Evolutionary conservation across 164 flowering plant genomes (phyloP).

Genomic region (Stephania japonica): DNA sequence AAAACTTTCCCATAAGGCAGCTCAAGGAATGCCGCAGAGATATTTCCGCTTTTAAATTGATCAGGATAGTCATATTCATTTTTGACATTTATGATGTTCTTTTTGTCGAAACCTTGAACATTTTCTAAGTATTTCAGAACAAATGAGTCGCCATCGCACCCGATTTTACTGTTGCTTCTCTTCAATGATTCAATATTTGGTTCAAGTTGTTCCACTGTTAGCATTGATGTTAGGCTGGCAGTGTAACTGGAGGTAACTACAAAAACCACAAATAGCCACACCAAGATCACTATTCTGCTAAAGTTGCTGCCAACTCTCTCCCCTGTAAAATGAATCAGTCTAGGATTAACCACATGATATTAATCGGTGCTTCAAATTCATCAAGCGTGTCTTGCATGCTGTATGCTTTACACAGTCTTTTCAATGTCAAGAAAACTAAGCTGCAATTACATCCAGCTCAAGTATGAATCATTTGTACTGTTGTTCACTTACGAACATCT

Average conservation of each 20-base stretch:
- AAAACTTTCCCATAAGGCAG: slow-evolving; percentile 35
- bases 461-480: no score
- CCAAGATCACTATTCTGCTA: slow-evolving; percentile 30
- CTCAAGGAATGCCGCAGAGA: slow-evolving; percentile 39
- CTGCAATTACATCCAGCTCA: no score
- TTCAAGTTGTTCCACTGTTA: slow-evolving; percentile 38
- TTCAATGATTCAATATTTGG: slow-evolving; percentile 24
- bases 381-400: no score
- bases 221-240: slow-evolving; percentile 50
- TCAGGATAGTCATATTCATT: slow-evolving; percentile 15
- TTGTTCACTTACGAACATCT: no score
- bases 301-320: slow-evolving; percentile 36
- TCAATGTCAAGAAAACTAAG: no score
- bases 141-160: slow-evolving; percentile 45
- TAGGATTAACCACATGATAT: background rate
- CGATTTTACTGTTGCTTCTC: slow-evolving; percentile 23
- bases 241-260: slow-evolving; percentile 44
- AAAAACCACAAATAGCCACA: slow-evolving; percentile 45
- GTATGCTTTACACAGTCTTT: no score
- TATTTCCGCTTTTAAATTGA: slow-evolving; percentile 21
- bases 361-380: no score
- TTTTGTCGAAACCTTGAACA: slow-evolving; percentile 19
- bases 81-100: slow-evolving; percentile 22
- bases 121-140: slow-evolving; percentile 24
- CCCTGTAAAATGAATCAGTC: slow-evolving; percentile 23